Evolutionary conservation across 2,329 filamentous ascomycete species (phyloP).

Genomic region (Mariannaea elegans): DNA sequence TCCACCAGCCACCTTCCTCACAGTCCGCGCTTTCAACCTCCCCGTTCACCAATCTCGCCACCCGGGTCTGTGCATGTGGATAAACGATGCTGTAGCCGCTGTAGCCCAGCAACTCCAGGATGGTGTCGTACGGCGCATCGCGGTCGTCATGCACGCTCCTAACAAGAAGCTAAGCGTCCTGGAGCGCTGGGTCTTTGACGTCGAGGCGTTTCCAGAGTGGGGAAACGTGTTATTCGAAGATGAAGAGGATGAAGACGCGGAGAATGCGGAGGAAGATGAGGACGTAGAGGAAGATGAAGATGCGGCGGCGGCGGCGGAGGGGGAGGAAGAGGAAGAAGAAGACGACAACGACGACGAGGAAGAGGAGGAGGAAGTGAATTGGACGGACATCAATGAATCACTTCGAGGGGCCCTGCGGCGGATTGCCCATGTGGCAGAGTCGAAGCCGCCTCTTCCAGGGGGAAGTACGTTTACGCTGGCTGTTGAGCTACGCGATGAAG

Average conservation of each 20-base stretch:
- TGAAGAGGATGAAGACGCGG: conserved; percentile 38
- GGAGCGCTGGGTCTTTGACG: conserved; percentile 71
- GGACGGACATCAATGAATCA: conserved; percentile 74
- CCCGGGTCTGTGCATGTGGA: conserved; percentile 85
- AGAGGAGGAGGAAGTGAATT: conserved; percentile 50
- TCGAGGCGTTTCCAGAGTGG: conserved; percentile 58
- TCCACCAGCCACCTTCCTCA: conserved; percentile 78
- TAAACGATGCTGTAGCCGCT: conserved; percentile 80
- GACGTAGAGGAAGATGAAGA: conserved; percentile 39
- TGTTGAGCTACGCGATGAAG: conserved; percentile 73
- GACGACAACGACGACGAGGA: conserved; percentile 29
- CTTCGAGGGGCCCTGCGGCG: conserved; percentile 73
- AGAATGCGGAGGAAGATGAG: conserved; percentile 29
- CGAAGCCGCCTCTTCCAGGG: conserved; percentile 65
- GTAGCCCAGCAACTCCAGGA: conserved; percentile 74
- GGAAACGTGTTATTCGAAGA: conserved; percentile 29
- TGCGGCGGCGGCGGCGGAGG: conserved; percentile 34
- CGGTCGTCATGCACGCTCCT: conserved; percentile 57
- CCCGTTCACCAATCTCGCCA: conserved; percentile 87
- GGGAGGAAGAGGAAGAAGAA: conserved; percentile 16
- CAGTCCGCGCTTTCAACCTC: conserved; percentile 82
- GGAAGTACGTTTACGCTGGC: conserved; percentile 80
- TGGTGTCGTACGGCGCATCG: conserved; percentile 57
- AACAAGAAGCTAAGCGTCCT: conserved; percentile 51
- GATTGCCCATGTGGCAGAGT: conserved; percentile 67